phyloP scores from a whole-genome alignment of 768 basidiomycete species.

The Paxillus ammoniavirescens region DNA sequence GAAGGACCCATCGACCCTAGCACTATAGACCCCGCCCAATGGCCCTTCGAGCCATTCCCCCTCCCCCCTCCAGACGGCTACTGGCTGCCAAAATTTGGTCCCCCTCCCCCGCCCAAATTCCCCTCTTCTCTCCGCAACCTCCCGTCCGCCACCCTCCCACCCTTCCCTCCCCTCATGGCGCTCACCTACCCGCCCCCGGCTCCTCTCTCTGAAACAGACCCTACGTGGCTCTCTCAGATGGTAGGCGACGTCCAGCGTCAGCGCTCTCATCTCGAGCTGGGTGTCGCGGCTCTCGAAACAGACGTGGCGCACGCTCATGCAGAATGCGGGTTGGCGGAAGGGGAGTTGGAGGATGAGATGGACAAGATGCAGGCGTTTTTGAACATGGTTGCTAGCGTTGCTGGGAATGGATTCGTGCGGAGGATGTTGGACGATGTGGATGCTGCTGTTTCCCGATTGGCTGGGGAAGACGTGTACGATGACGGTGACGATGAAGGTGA shows the following conservation, averaged over 20 bases:
- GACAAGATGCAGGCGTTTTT: constrained; percentile 24
- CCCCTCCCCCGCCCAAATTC: constrained; percentile 7
- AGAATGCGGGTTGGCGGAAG: constrained; percentile 27
- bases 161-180: constrained; percentile 28
- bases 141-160: not conserved
- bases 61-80: constrained; percentile 24
- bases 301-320: constrained; percentile 23
- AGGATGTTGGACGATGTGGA: constrained; percentile 22
- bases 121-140: not conserved
- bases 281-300: constrained; percentile 12
- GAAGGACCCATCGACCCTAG: not conserved
- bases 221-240: constrained; percentile 28
- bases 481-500: not conserved
- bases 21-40: constrained; percentile 9
- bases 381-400: constrained; percentile 20
- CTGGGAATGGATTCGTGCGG: constrained; percentile 27
- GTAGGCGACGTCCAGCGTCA: constrained; percentile 25
- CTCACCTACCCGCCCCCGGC: constrained; percentile 27
- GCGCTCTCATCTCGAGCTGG: constrained; percentile 17
- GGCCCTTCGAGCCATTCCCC: constrained; percentile 30
- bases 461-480: not conserved
- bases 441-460: constrained; percentile 13
- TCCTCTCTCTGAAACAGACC: constrained; percentile 25
- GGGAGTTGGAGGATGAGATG: constrained; percentile 24
- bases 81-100: constrained; percentile 24